Percentiles rank a stretch among this genome's conserved stretches.
Evolutionary conservation across 1,284 basidiomycete species (phyloP).

Genomic region (Malassezia obtusa): DNA sequence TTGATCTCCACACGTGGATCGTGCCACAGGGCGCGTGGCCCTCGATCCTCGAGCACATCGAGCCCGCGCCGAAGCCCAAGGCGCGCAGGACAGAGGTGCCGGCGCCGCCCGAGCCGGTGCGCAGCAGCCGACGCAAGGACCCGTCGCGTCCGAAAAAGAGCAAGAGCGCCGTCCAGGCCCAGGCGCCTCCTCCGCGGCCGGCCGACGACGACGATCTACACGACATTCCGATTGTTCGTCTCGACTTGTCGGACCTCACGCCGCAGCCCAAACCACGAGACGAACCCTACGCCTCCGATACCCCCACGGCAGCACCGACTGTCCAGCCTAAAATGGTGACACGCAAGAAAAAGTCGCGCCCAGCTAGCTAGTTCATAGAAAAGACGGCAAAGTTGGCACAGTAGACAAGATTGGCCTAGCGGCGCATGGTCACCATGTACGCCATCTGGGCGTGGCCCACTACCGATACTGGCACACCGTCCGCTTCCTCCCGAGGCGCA

Average conservation of each 20-base stretch:
- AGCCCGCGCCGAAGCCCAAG: slow-evolving; percentile 1
- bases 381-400: neutral
- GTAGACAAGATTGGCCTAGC: neutral
- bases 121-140: neutral
- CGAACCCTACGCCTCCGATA: neutral
- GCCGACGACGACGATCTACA: slow-evolving; percentile 25
- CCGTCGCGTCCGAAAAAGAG: neutral
- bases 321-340: slow-evolving; percentile 14
- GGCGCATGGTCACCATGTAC: neutral
- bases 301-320: neutral
- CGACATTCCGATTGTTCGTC: slow-evolving; percentile 35
- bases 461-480: too few relatives aligned
- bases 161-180: neutral
- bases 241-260: slow-evolving; percentile 22
- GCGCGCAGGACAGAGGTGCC: neutral
- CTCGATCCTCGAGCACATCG: neutral
- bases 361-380: too few relatives aligned
- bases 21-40: slow-evolving; percentile 51
- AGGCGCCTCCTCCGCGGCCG: neutral
- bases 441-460: neutral
- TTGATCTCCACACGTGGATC: slow-evolving; percentile 77
- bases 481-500: too few relatives aligned
- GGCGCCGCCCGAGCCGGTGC: too few relatives aligned
- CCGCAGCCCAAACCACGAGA: neutral
- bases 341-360: slow-evolving; percentile 15